Conservation (phyloP, 441 rosid genomes). For the Gossypium gossypioides region DNA sequence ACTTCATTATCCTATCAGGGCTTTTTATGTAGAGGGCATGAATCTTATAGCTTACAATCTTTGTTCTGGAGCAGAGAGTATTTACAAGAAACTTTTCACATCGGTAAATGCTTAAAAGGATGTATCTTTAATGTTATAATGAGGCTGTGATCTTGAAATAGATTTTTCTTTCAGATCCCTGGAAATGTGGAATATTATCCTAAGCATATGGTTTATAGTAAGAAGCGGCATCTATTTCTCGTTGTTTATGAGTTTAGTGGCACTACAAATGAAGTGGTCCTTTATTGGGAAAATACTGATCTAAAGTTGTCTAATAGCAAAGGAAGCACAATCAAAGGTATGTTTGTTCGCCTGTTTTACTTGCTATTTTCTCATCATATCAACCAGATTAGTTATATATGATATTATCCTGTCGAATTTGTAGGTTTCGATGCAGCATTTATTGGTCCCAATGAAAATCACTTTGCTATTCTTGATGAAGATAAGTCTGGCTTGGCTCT, state of each 20-base stretch:
- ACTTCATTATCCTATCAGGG: slow-evolving; percentile 93
- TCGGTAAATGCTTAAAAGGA: slow-evolving; percentile 41
- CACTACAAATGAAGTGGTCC: slow-evolving; percentile 71
- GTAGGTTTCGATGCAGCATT: slow-evolving; percentile 94
- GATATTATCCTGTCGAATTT: slow-evolving; percentile 13
- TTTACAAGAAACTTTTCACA: slow-evolving; percentile 84
- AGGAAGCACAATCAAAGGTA: slow-evolving; percentile 78
- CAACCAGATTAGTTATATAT: slow-evolving; percentile 13
- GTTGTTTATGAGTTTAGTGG: slow-evolving; percentile 84
- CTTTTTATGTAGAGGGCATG: slow-evolving; percentile 77
- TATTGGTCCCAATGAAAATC: slow-evolving; percentile 73
- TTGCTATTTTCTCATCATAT: slow-evolving; percentile 9
- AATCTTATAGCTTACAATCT: slow-evolving; percentile 88
- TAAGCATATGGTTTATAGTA: slow-evolving; percentile 62
- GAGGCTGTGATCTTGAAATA: slow-evolving; percentile 8
- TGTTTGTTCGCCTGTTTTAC: slow-evolving; percentile 10
- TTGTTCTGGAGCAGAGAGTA: slow-evolving; percentile 67
- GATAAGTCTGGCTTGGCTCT: slow-evolving; percentile 81
- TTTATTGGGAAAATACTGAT: slow-evolving; percentile 85
- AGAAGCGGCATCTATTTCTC: slow-evolving; percentile 72
- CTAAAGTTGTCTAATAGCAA: slow-evolving; percentile 58
- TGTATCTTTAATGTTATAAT: slow-evolving; percentile 2
- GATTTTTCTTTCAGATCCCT: slow-evolving; percentile 59
- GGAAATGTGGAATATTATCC: slow-evolving; percentile 74
- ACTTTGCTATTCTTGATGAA: slow-evolving; percentile 86